Base-by-base conservation (phyloP, 2,329 filamentous ascomycete species). In the Pyricularia grisea region DNA sequence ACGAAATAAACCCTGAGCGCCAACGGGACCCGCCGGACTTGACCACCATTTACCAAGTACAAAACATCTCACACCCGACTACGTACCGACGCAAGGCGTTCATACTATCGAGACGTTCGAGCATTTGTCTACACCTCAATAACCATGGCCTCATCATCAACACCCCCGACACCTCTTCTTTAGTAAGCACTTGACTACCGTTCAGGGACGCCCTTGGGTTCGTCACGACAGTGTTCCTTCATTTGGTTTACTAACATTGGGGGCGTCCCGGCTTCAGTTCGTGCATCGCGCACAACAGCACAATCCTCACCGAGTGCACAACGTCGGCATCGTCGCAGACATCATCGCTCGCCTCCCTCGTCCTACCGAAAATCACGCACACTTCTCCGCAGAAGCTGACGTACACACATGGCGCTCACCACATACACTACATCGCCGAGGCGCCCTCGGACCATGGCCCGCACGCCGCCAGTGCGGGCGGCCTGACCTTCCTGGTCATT, bases 371-470 rank as follows among this genome's bases (percentile, higher is more conserved):
- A 79, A 97, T 99, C 83, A 85, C 86, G 69, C 95, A 99, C 82
- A 81, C 84, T 72, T 82, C 85, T 33, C 85, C 93, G 0, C 89
- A 97, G 77, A 97, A 97, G 81, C 88, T 97, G 73, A 98, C 94
- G 68, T 97, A 97, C 82, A 96, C 93, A 60, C 93, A 97, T 80
- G 92, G 93, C 81, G 84, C 90, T 70, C 90, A 96, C 79, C 93
- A 95, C 84, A 95, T 98, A 79, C 94, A 99, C 85, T 97, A 97
- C 84, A 91, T 98, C 77, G 88, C 94, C 75, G 92, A 95, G 77
- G 89, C 93, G 0, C 90, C 93, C 11, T 90, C 89, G 3, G 87
- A 87, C 74, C 87, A 90, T 76, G 82, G 82, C 69, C 50, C 70
- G 5, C 76, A 73, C 75, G 82, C 80, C 74, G 83, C 84, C 67